phyloP scores from a whole-genome alignment of 2,329 filamentous ascomycete genomes.

The Tolypocladium pustulatum region DNA sequence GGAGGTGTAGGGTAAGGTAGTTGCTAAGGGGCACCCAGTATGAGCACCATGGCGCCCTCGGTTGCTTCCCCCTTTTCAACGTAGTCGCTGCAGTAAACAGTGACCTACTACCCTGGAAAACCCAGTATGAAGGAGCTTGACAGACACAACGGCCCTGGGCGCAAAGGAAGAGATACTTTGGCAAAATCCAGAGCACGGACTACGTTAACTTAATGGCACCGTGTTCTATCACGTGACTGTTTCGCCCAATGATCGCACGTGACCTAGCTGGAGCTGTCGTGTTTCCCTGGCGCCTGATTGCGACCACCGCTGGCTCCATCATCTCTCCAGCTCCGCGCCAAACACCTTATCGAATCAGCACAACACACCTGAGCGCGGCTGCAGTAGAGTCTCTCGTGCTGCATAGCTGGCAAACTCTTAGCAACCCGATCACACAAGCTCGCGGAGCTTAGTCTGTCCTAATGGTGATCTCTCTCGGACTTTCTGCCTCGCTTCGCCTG shows the following conservation, averaged over 20 bases:
- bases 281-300: slow-evolving; percentile 34
- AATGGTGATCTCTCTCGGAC: slow-evolving; percentile 1
- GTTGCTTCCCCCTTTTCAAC: no score
- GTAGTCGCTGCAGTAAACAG: no score
- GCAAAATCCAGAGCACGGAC: no score
- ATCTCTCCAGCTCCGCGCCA: neutral
- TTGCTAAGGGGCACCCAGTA: no score
- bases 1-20: no score
- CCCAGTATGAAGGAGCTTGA: no score
- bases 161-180: no score
- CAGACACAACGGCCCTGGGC: no score
- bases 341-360: slow-evolving; percentile 6
- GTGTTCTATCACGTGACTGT: neutral
- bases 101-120: no score
- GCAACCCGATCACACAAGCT: slow-evolving; percentile 10
- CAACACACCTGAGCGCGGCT: slow-evolving; percentile 5
- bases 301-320: slow-evolving; percentile 14
- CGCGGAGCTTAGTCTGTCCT: slow-evolving; percentile 18
- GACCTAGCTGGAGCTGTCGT: slow-evolving; percentile 26
- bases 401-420: slow-evolving; percentile 9
- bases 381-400: neutral
- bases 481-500: neutral
- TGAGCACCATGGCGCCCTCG: no score
- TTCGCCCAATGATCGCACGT: slow-evolving; percentile 13
- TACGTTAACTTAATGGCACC: no score